phyloP scores from a whole-genome alignment of 164 flowering plant genomes.

The Piper longum region DNA sequence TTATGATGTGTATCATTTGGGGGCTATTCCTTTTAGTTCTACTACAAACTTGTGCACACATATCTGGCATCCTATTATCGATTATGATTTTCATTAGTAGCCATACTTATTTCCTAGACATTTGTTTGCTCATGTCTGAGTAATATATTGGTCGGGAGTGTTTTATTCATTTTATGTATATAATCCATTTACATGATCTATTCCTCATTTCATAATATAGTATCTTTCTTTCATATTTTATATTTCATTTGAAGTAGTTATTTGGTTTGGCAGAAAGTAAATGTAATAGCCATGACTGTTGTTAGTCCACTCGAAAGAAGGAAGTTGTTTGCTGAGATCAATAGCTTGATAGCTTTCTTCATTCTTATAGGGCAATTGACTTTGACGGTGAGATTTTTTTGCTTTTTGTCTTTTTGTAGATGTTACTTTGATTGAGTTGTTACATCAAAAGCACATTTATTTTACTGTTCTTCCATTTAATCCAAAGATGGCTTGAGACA shows the following conservation, averaged over 20 bases:
- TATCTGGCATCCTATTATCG: too few species aligned
- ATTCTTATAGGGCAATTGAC: slow-evolving; percentile 88
- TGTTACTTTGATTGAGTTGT: neutral
- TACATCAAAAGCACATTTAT: neutral
- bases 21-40: too few species aligned
- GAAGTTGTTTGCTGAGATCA: slow-evolving; percentile 80
- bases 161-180: too few species aligned
- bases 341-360: slow-evolving; percentile 86
- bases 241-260: neutral
- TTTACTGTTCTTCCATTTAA: neutral
- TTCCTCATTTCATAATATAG: neutral
- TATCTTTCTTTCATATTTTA: neutral
- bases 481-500: too few species aligned
- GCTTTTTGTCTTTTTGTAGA: neutral
- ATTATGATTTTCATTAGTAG: too few species aligned
- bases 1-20: too few species aligned
- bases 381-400: slow-evolving; percentile 46
- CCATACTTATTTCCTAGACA: too few species aligned
- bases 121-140: too few species aligned
- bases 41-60: too few species aligned
- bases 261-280: slow-evolving; percentile 59
- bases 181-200: too few species aligned
- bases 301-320: slow-evolving; percentile 61
- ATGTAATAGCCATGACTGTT: slow-evolving; percentile 66
- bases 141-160: too few species aligned